A percentile compares a stretch with the other conserved stretches of the same genome.
These are phyloP conservation scores for Bacterosira constricta DNA, from an alignment of 108 stramenopile species.

Conservation along the genomic window DNA sequence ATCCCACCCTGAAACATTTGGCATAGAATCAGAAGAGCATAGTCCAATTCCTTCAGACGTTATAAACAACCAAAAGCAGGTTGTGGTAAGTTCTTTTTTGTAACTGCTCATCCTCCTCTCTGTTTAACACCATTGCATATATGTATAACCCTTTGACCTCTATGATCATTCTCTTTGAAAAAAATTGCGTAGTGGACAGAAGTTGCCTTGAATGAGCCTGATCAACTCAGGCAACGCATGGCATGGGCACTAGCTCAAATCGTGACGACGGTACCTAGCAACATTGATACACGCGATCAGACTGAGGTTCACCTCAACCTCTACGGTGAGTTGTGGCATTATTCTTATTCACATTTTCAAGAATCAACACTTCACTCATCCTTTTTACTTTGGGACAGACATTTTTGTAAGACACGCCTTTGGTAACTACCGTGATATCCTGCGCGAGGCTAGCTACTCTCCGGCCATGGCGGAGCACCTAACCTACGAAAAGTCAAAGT, in stretches of 20 bases:
- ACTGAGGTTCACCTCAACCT: conserved; percentile 44
- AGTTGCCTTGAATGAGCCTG: conserved; percentile 33
- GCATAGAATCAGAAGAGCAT: conserved; percentile 13
- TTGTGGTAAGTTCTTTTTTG: no score
- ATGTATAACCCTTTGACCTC: no score
- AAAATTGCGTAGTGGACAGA: no score
- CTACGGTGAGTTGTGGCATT: no score
- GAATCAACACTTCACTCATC: no score
- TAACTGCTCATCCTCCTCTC: no score
- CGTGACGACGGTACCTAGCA: conserved; percentile 23
- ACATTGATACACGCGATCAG: conserved; percentile 22
- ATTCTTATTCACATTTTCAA: no score
- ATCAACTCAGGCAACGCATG: conserved; percentile 80
- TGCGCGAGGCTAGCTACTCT: conserved; percentile 53
- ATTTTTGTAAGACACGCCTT: conserved; percentile 75
- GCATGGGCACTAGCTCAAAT: conserved; percentile 72
- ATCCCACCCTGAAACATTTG: conserved; percentile 29
- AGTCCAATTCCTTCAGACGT: neutral
- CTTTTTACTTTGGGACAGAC: no score
- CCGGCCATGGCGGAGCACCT: conserved; percentile 62
- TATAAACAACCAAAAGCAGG: conserved; percentile 33
- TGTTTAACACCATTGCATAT: no score
- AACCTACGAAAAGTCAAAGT: conserved; percentile 47
- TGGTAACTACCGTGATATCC: conserved; percentile 74
- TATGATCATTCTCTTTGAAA: no score